phyloP scores from a whole-genome alignment of 306 rosid species.

The Spatholobus suberectus region DNA sequence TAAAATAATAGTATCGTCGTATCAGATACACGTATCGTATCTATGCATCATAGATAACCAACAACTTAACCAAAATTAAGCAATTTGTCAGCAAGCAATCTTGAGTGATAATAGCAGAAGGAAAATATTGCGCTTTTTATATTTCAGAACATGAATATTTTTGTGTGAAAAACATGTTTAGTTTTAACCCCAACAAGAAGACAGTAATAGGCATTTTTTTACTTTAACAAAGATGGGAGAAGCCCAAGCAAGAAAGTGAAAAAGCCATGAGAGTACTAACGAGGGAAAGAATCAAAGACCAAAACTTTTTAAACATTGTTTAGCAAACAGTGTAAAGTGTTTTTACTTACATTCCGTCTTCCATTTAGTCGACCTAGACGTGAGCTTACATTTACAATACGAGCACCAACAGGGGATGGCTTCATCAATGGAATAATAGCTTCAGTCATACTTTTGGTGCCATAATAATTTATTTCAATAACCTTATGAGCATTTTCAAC shows the following conservation, averaged over 20 bases:
- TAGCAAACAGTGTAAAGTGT: not conserved
- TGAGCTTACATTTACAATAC: conserved; percentile 47
- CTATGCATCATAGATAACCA: no score
- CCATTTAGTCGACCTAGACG: conserved; percentile 80
- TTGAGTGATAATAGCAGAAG: not conserved
- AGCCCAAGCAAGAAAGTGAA: not conserved
- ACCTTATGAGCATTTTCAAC: conserved; percentile 47
- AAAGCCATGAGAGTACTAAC: conserved; percentile 8
- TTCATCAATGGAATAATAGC: conserved; percentile 49
- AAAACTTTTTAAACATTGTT: not conserved
- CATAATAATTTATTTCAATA: conserved; percentile 47
- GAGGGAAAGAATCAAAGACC: conserved; percentile 7
- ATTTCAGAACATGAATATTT: conserved; percentile 24
- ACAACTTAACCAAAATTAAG: not conserved
- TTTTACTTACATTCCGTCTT: conserved; percentile 76
- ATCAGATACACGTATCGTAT: no score
- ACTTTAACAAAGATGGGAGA: not conserved
- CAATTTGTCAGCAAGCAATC: conserved; percentile 16
- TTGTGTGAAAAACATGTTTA: not conserved
- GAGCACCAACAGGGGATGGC: conserved; percentile 46
- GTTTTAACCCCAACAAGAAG: conserved; percentile 14
- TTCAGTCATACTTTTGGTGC: conserved; percentile 38
- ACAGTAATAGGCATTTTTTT: not conserved
- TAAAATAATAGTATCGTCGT: no score
- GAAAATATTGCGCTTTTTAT: not conserved